Percentiles rank a stretch among this genome's conserved stretches.
These are phyloP conservation scores for Vachellia pachyceras DNA, from an alignment of 306 rosid species.

Conservation along the genomic window DNA sequence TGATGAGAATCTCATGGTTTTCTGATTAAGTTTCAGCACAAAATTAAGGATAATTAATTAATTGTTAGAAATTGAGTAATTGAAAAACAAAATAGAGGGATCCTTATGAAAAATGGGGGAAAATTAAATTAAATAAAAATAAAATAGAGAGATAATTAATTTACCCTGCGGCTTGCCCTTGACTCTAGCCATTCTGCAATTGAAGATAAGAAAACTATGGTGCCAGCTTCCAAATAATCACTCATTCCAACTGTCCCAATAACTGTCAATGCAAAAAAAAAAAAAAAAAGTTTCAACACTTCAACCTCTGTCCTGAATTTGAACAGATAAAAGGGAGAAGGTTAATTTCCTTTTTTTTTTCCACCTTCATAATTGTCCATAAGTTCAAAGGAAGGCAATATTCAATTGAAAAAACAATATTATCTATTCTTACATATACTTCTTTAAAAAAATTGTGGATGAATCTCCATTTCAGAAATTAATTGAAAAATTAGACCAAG, in stretches of 20 bases:
- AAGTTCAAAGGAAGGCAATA: not conserved
- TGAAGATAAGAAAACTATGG: conserved; percentile 88
- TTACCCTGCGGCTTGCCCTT: conserved; percentile 87
- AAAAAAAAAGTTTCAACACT: not conserved
- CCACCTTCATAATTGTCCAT: not conserved
- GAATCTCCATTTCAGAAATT: no score
- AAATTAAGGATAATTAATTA: conserved; percentile 17
- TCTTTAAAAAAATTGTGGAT: no score
- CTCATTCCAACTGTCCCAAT: conserved; percentile 71
- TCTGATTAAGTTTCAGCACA: not conserved
- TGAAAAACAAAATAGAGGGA: not conserved
- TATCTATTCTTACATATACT: no score
- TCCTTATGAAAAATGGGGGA: not conserved
- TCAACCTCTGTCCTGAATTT: not conserved
- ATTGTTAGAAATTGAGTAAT: not conserved
- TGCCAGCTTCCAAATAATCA: conserved; percentile 89
- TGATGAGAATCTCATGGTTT: no score
- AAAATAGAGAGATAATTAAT: not conserved
- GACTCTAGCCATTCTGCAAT: conserved; percentile 93
- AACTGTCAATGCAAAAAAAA: conserved; percentile 50
- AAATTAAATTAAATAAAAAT: not conserved
- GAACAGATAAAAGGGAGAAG: not conserved
- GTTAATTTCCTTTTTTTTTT: not conserved
- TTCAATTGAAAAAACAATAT: not conserved
- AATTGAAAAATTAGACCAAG: no score